Evolutionary conservation across 1,284 basidiomycete genomes (phyloP), one percentile per base, ranked within the genome.

Genomic region (Trametes hirsuta): DNA sequence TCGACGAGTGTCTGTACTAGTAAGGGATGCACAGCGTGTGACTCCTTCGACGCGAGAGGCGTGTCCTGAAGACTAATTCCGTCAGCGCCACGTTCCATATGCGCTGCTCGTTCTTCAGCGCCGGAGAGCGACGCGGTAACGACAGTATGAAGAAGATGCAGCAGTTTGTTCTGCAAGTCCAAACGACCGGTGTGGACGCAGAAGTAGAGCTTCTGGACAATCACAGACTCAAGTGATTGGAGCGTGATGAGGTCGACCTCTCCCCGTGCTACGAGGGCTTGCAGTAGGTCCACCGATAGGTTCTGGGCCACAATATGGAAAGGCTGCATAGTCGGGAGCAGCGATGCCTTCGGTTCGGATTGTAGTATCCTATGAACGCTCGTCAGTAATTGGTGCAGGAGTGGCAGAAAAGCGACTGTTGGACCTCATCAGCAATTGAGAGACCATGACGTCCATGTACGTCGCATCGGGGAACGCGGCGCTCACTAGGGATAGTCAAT

Each of bases 151-250:
- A 99, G 82, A 9, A 97, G 85, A 66, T 95, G 94, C 1, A 99
- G 84, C 57, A 98, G 84, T 71, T 95, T 96, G 80, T 94, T 95
- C 75, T 97, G 95, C 14, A 95, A 79, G 66, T 95, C 91, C 37
- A 95, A 81, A 35, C 87, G 83, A 18, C 77, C 78, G 22, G 79
- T 78, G 65, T 94, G 88, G 18, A 97, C 79, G 34, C 84, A 88
- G 50, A 86, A 78, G 67, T 88, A 93, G 2, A 98, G 80, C 69
- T 93, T 91, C 50, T 84, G 83, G 45, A 95, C 80, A 39, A 97
- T 80, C 0, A 83, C 81, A 0, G 84, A 80, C 72, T 97, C 91
- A 49, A 95, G 79, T 22, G 78, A 77, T 58, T 87, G 83, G 2
- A 93, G 76, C 1, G 83, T 76, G 12, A 83, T 69, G 3, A 76